Base-by-base conservation (phyloP, 805 yeast genomes). In the Barnettozyma sucrosica region DNA sequence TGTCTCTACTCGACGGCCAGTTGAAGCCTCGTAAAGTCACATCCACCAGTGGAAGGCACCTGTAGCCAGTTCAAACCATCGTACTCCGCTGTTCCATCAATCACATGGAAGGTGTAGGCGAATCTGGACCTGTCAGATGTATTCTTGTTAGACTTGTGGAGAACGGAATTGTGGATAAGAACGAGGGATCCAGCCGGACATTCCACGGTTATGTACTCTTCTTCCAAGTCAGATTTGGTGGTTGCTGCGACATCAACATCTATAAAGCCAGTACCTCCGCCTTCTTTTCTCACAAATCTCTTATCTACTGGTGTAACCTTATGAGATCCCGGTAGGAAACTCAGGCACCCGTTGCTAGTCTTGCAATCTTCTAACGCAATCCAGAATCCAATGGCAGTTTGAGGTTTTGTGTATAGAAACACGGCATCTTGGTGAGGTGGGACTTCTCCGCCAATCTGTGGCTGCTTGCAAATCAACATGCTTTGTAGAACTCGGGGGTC, bases 401-500 rank as follows among this genome's bases (percentile, higher is more conserved):
- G 81, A 3, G 95, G 95, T 16, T 78, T 68, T 0, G 93, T 85
- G 63, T 71, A 85, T 23, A 86, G 68, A 55, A 86, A 86, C 3
- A 80, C 79, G 2, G 80, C 89, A 61, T 86, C 95, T 46, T 82
- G 85, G 57, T 86, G 95, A 1, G 85, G 69, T 4, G 92, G 92
- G 1, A 86, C 95, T 34, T 79, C 81, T 3, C 81, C 83, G 5
- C 85, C 85, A 37, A 79, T 79, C 45, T 76, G 78, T 0, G 92
- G 89, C 58, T 85, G 92, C 59, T 86, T 86, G 65, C 85, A 81
- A 34, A 86, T 83, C 28, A 83, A 66, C 95, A 86, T 86, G 51
- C 86, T 78, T 60, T 86, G 95, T 36, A 85, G 70, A 1, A 87
- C 85, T 20, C 85, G 66, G 1, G 93, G 89, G 51, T 85, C 89